These are phyloP conservation scores for Sporodiniella umbellata DNA, from an alignment of 371 early-diverging fungal genomes.

Conservation along the genomic window DNA sequence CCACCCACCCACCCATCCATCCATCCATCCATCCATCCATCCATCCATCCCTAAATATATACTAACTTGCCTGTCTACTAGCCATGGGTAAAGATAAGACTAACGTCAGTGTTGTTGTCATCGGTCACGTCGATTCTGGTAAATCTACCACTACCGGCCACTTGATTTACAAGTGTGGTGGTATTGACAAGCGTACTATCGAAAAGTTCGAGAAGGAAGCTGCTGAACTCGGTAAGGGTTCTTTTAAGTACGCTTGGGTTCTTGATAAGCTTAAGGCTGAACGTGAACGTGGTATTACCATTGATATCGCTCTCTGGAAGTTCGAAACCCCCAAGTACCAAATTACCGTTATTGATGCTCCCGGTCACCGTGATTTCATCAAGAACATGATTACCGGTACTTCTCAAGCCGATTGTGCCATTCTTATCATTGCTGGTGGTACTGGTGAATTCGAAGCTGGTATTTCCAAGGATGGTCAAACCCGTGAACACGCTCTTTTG, in stretches of 20 bases:
- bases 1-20: constrained; percentile 12
- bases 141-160: constrained; percentile 74
- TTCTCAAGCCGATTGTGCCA: constrained; percentile 73
- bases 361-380: constrained; percentile 99
- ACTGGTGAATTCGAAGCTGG: constrained; percentile 97
- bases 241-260: constrained; percentile 97
- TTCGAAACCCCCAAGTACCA: constrained; percentile 96
- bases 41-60: constrained; percentile 6
- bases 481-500: constrained; percentile 98
- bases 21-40: constrained; percentile 10
- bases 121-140: constrained; percentile 99
- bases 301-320: constrained; percentile 84
- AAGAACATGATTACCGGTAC: constrained; percentile 99
- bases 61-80: constrained; percentile 6
- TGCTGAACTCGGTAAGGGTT: constrained; percentile 96
- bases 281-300: constrained; percentile 97
- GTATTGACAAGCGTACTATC: constrained; percentile 98
- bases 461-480: constrained; percentile 94
- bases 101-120: constrained; percentile 98
- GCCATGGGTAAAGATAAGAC: constrained; percentile 93
- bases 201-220: constrained; percentile 99
- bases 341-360: constrained; percentile 97
- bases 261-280: constrained; percentile 96
- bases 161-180: constrained; percentile 98
- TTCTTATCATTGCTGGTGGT: constrained; percentile 93